These are phyloP conservation scores for Trichoderma sp. DNA, from an alignment of 2,329 filamentous ascomycete species.

Conservation along the genomic window DNA sequence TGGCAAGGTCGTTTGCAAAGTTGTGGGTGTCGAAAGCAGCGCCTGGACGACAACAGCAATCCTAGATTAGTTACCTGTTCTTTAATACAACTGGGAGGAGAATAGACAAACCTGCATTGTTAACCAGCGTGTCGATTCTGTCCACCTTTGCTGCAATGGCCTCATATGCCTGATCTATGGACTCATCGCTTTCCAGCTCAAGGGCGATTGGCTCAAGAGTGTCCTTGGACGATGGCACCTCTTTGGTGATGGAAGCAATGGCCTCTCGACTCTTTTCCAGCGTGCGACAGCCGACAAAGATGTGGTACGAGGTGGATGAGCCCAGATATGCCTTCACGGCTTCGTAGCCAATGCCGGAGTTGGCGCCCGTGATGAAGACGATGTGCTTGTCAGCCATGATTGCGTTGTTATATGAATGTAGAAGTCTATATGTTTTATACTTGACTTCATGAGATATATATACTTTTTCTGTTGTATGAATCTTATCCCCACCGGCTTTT, in stretches of 20 bases:
- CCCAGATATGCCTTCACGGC: slow-evolving; percentile 55
- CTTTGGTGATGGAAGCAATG: slow-evolving; percentile 42
- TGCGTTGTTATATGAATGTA: background rate
- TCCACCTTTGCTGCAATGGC: slow-evolving; percentile 46
- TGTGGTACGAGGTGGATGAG: slow-evolving; percentile 52
- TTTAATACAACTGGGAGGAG: too few relatives aligned
- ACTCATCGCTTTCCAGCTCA: slow-evolving; percentile 55
- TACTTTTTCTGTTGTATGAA: background rate
- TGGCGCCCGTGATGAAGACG: slow-evolving; percentile 62
- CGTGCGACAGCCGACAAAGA: slow-evolving; percentile 58
- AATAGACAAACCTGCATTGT: slow-evolving; percentile 54
- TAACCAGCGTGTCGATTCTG: slow-evolving; percentile 55
- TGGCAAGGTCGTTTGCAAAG: slow-evolving; percentile 30
- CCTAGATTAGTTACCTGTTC: too few relatives aligned
- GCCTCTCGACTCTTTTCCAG: slow-evolving; percentile 54
- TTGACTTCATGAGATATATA: background rate
- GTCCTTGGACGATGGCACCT: slow-evolving; percentile 44
- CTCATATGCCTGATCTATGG: slow-evolving; percentile 50
- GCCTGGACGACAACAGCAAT: too few relatives aligned
- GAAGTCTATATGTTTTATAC: background rate
- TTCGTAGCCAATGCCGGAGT: slow-evolving; percentile 62
- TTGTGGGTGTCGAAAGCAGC: slow-evolving; percentile 45
- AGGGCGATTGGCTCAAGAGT: slow-evolving; percentile 51
- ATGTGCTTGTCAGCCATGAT: slow-evolving; percentile 38
- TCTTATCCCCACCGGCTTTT: background rate